Evolutionary conservation across 352 stramenopile genomes (phyloP), one percentile per base, ranked within the genome.

Genomic region (Phytophthora macrochlamydospora): DNA sequence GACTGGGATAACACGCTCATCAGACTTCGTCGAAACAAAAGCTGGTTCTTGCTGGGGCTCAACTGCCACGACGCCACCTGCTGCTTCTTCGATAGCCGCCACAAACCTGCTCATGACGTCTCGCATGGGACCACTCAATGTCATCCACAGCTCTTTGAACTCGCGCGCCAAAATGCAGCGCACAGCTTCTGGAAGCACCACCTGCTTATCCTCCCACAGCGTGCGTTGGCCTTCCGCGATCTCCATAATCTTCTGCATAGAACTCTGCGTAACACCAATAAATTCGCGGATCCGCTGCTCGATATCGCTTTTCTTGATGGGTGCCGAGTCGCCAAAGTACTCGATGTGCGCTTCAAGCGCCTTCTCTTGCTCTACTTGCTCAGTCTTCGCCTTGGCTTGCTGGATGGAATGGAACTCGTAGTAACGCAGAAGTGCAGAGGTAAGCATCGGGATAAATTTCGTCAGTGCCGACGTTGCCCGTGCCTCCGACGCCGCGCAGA

Each of bases 221-320:
- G 79, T 53, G 24, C 73, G 67, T 57, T 93, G 85, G 2, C 64
- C 38, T 33, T 75, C 70, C 2, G 79, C 83, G 28, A 91, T 85
- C 45, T 91, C 73, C 33, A 78, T 64, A 35, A 93, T 83, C 14
- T 60, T 48, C 57, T 92, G 80, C 51, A 65, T 82, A 5, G 83
- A 87, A 24, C 63, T 71, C 5, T 78, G 46, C n/a, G 81, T 84
- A 4, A 91, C 72, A 0, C 70, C 74, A 11, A 78, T 75, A 43
- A 89, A 92, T 51, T 94, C 84, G 11, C 57, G 75, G 45, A 94
- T 92, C 1, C 83, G 75, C 52, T 73, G 71, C 51, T 91, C 71
- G 35, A 92, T 83, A n/a, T 91, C 84, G 0, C 75, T 72, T 44
- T 83, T 83, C 32, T 80, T 78, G 28, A 81, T 90, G 7, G 82